Percentiles rank a stretch among this genome's conserved stretches.
phyloP scores from a whole-genome alignment of 2,329 filamentous ascomycete species.

The Cryphonectria naterciae region DNA sequence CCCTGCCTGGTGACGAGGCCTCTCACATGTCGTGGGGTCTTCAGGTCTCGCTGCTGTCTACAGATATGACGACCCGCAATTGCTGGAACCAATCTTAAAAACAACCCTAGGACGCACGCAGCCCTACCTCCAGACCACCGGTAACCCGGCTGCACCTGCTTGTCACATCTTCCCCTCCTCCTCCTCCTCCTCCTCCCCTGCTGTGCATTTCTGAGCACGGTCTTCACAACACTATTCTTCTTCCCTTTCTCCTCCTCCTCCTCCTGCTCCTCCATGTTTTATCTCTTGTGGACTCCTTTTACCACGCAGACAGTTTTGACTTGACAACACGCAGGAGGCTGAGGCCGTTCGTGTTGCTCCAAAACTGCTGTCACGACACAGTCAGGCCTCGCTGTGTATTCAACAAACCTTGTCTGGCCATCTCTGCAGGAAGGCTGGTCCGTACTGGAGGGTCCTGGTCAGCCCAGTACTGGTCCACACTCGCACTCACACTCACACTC shows the following conservation, averaged over 20 bases:
- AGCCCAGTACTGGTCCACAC: conserved; percentile 3
- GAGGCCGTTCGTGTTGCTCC: neutral
- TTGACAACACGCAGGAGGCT: neutral
- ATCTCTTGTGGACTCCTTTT: neutral
- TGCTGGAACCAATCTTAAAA: conserved; percentile 22
- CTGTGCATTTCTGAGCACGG: no score
- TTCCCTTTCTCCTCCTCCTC: no score
- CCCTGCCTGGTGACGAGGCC: conserved; percentile 13
- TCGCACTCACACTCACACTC: conserved; percentile 4
- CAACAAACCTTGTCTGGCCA: neutral
- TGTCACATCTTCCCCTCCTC: neutral
- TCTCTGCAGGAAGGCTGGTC: neutral
- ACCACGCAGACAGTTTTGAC: neutral
- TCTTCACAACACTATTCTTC: no score
- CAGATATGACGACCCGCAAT: conserved; percentile 24
- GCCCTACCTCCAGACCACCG: conserved; percentile 12
- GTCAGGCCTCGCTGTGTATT: neutral
- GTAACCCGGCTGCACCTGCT: neutral
- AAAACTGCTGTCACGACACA: neutral
- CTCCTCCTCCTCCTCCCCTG: neutral
- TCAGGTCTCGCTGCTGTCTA: conserved; percentile 14
- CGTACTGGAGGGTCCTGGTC: conserved; percentile 4
- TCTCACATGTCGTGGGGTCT: conserved; percentile 25
- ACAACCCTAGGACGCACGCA: conserved; percentile 6
- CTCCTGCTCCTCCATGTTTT: neutral